phyloP scores from a whole-genome alignment of 129 eudicot species.

The Helianthus tuberosus region DNA sequence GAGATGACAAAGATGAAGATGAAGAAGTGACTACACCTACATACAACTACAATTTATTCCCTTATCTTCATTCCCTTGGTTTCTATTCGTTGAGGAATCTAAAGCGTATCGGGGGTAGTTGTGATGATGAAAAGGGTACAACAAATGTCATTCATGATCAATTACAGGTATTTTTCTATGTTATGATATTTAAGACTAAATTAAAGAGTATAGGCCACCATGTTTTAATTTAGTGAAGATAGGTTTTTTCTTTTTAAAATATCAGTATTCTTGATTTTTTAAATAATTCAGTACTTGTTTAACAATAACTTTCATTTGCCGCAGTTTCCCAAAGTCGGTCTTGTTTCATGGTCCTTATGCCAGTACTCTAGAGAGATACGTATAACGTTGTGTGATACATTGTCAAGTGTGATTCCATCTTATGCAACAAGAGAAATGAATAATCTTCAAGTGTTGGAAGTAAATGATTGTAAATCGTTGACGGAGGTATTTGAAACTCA shows the following conservation, averaged over 20 bases:
- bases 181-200: too few species aligned
- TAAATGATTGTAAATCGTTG: not conserved
- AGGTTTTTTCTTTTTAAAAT: too few species aligned
- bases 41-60: not conserved
- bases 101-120: not conserved
- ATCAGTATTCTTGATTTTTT: too few species aligned
- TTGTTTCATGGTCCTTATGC: not conserved
- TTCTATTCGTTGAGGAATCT: not conserved
- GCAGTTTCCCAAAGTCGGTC: too few species aligned
- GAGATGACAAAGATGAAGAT: not conserved
- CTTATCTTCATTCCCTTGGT: not conserved
- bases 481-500: not conserved
- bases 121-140: too few species aligned
- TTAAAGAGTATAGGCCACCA: too few species aligned
- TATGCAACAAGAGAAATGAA: not conserved
- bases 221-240: too few species aligned
- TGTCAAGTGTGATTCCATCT: constrained; percentile 7
- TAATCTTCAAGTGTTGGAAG: not conserved
- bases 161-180: too few species aligned
- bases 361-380: not conserved
- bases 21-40: not conserved
- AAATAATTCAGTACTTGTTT: too few species aligned
- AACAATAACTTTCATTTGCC: too few species aligned
- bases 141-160: too few species aligned
- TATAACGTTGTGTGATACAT: not conserved